Conservation (phyloP, 768 basidiomycete genomes). For the Boletus huronensis region DNA sequence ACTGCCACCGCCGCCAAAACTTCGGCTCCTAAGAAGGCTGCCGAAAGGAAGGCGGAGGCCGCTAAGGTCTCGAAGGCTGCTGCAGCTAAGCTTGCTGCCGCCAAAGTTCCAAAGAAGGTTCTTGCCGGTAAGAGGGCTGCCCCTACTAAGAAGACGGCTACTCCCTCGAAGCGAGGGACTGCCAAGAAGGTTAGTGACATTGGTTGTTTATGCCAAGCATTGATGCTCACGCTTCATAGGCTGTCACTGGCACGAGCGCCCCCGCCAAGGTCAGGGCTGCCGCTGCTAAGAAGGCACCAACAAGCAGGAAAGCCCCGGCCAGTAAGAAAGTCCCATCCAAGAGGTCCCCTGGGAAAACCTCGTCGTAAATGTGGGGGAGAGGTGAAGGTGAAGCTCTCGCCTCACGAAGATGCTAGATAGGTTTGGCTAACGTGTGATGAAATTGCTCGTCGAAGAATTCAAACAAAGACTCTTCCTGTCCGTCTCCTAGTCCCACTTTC, state of each 20-base stretch:
- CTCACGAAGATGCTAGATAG: not conserved
- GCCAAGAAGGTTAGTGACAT: slow-evolving; percentile 57
- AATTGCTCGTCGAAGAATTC: not conserved
- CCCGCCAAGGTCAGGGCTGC: slow-evolving; percentile 33
- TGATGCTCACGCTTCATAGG: slow-evolving; percentile 33
- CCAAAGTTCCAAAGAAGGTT: slow-evolving; percentile 33
- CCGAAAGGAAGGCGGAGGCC: slow-evolving; percentile 32
- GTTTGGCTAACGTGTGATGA: not conserved
- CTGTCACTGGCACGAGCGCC: slow-evolving; percentile 47
- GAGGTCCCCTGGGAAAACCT: slow-evolving; percentile 16
- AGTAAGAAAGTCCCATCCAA: slow-evolving; percentile 25
- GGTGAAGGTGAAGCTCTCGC: slow-evolving; percentile 2
- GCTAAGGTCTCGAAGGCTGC: slow-evolving; percentile 33
- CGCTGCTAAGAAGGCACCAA: slow-evolving; percentile 33
- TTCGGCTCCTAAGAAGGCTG: slow-evolving; percentile 41
- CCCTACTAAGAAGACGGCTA: slow-evolving; percentile 38
- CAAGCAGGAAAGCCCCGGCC: slow-evolving; percentile 26
- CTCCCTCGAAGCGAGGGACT: slow-evolving; percentile 45
- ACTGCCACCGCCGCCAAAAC: slow-evolving; percentile 29
- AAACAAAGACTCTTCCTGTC: not conserved
- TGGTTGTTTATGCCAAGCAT: not conserved
- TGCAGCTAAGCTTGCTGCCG: slow-evolving; percentile 11
- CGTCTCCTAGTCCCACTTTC: slow-evolving; percentile 8
- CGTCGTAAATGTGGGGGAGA: slow-evolving; percentile 9
- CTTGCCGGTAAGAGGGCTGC: slow-evolving; percentile 32